A percentile compares a stretch with the other conserved stretches of the same genome.
These are phyloP conservation scores for Cystobasidiopsis lactophilus DNA, from an alignment of 768 basidiomycete genomes.

Conservation along the genomic window DNA sequence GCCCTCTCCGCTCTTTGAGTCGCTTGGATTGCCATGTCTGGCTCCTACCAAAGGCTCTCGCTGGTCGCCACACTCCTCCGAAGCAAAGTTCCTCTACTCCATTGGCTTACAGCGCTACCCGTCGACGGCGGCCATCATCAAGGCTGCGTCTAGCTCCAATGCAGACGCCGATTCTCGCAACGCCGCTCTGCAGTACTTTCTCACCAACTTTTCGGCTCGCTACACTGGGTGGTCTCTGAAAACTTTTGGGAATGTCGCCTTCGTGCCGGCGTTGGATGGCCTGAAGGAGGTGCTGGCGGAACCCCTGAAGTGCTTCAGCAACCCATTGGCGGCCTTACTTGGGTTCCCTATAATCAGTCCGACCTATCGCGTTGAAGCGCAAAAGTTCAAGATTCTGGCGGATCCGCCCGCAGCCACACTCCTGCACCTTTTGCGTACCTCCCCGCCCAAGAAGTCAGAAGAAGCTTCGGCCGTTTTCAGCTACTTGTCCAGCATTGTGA, in stretches of 20 bases:
- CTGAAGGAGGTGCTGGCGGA: constrained; percentile 30
- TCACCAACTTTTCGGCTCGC: constrained; percentile 47
- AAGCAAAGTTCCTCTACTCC: constrained; percentile 58
- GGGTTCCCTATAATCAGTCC: constrained; percentile 43
- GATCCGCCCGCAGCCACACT: constrained; percentile 13
- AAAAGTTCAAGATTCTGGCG: constrained; percentile 10
- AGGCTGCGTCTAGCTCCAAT: constrained; percentile 37
- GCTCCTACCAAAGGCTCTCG: constrained; percentile 24
- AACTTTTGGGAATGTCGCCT: constrained; percentile 39
- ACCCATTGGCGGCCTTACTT: constrained; percentile 43
- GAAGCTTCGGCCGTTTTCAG: constrained; percentile 15
- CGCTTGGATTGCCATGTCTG: constrained; percentile 24
- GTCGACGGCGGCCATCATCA: constrained; percentile 40
- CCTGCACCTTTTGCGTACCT: constrained; percentile 7
- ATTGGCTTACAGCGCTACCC: constrained; percentile 37
- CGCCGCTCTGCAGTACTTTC: constrained; percentile 54
- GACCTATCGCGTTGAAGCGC: constrained; percentile 10
- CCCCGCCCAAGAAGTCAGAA: constrained; percentile 10
- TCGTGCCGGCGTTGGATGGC: constrained; percentile 53
- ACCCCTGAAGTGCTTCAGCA: constrained; percentile 41
- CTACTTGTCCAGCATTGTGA: constrained; percentile 14
- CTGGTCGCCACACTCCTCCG: constrained; percentile 46
- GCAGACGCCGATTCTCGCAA: constrained; percentile 33
- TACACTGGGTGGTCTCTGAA: constrained; percentile 18
- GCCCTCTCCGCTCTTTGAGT: constrained; percentile 40